These are phyloP conservation scores for Podaxis pistillaris DNA, from an alignment of 768 basidiomycete species.

Conservation along the genomic window DNA sequence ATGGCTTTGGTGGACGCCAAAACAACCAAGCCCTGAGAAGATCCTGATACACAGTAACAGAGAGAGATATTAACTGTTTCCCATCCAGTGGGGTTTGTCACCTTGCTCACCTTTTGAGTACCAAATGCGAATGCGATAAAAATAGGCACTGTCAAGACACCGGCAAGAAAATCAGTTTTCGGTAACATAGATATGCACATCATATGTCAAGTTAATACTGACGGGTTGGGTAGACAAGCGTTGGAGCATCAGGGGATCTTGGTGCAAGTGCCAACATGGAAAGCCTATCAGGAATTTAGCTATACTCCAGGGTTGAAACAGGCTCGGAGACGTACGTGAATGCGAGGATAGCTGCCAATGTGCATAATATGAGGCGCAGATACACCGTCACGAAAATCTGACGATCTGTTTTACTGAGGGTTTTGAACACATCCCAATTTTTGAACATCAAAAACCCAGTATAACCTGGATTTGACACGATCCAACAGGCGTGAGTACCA, in stretches of 20 bases:
- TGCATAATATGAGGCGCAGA: slow-evolving; percentile 3
- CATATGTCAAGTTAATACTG: not conserved
- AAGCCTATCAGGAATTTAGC: not conserved
- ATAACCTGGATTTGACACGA: not conserved
- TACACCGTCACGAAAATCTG: slow-evolving; percentile 5
- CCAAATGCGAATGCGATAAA: slow-evolving; percentile 13
- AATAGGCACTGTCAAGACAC: slow-evolving; percentile 5
- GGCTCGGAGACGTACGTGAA: not conserved
- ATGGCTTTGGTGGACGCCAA: slow-evolving; percentile 3
- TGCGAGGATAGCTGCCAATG: slow-evolving; percentile 5
- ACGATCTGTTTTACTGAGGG: not conserved
- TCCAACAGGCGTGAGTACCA: not conserved
- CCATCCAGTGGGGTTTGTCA: not conserved
- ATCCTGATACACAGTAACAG: not conserved
- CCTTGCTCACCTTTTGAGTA: slow-evolving; percentile 9
- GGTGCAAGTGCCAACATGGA: not conserved
- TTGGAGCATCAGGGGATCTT: not conserved
- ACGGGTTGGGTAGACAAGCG: slow-evolving; percentile 2
- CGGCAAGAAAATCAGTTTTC: not conserved
- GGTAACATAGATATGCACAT: not conserved
- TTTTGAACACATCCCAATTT: slow-evolving; percentile 3
- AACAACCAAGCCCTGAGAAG: slow-evolving; percentile 8
- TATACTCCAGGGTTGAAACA: not conserved
- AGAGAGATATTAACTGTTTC: not conserved
- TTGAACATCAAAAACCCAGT: slow-evolving; percentile 4